Percentiles rank a stretch among this genome's conserved stretches.
phyloP scores from a whole-genome alignment of 2,329 filamentous ascomycete genomes.

The Hortaea werneckii region DNA sequence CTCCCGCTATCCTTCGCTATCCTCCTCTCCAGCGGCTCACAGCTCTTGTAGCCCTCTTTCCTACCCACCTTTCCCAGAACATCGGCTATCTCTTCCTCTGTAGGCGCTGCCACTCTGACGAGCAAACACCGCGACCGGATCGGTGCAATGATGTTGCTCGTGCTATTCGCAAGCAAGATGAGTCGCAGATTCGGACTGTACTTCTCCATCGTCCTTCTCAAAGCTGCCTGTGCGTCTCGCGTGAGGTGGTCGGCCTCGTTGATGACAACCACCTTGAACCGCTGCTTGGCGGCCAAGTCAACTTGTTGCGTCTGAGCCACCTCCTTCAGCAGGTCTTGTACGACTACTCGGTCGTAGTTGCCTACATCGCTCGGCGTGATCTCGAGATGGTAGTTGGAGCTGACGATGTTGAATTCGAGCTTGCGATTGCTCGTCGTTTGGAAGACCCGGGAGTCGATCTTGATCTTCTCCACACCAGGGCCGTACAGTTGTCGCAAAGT shows the following conservation, averaged over 20 bases:
- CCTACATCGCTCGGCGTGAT: slow-evolving; percentile 97
- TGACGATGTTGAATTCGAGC: slow-evolving; percentile 97
- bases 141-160: slow-evolving; percentile 97
- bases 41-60: slow-evolving; percentile 74
- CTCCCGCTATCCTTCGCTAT: slow-evolving; percentile 86
- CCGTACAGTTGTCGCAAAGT: slow-evolving; percentile 93
- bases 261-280: slow-evolving; percentile 98
- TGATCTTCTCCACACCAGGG: slow-evolving; percentile 97
- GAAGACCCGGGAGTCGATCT: slow-evolving; percentile 95
- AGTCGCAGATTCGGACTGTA: slow-evolving; percentile 90
- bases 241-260: slow-evolving; percentile 95
- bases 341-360: slow-evolving; percentile 88
- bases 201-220: slow-evolving; percentile 97
- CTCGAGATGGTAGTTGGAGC: slow-evolving; percentile 94
- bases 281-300: slow-evolving; percentile 79
- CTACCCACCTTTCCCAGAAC: slow-evolving; percentile 61
- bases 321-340: slow-evolving; percentile 93
- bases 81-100: slow-evolving; percentile 69
- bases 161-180: slow-evolving; percentile 89
- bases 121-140: slow-evolving; percentile 87
- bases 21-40: slow-evolving; percentile 64
- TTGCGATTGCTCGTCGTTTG: slow-evolving; percentile 90
- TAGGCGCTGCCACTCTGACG: slow-evolving; percentile 83
- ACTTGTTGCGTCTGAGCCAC: slow-evolving; percentile 98
- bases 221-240: slow-evolving; percentile 85